These are phyloP conservation scores for Rhizopogon vulgaris DNA, from an alignment of 768 basidiomycete genomes.

Conservation along the genomic window DNA sequence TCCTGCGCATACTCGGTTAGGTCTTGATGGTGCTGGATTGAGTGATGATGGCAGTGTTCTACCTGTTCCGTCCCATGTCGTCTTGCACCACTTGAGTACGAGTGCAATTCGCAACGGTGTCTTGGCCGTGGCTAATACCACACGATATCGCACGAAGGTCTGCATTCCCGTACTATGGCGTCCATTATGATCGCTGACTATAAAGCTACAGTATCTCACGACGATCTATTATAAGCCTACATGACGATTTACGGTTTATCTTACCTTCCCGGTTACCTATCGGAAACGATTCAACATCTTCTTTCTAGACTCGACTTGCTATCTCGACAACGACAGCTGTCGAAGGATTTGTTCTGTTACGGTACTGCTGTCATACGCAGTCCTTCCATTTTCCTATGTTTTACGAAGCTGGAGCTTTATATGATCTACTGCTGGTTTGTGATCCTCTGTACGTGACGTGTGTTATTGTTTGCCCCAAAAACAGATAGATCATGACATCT, in stretches of 20 bases:
- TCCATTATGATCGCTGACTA: constrained; percentile 11
- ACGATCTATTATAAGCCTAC: constrained; percentile 80
- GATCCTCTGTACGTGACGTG: neutral
- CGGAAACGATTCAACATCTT: neutral
- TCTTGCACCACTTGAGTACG: constrained; percentile 90
- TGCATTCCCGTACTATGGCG: constrained; percentile 2
- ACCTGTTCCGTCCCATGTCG: constrained; percentile 90
- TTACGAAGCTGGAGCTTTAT: neutral
- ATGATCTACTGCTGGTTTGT: neutral
- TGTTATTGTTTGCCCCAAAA: neutral
- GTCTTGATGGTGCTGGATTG: constrained; percentile 36
- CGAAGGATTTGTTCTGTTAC: neutral
- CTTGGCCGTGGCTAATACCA: constrained; percentile 87
- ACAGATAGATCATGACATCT: neutral
- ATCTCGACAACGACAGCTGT: neutral
- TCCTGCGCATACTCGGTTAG: constrained; percentile 24
- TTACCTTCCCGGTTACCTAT: neutral
- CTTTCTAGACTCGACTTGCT: neutral
- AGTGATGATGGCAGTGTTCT: constrained; percentile 88
- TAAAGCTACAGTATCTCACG: constrained; percentile 61
- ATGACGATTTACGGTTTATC: neutral
- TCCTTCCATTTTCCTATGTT: neutral
- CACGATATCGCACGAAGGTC: constrained; percentile 88
- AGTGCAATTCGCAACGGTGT: constrained; percentile 94
- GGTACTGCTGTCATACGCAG: neutral